Evolutionary conservation across 768 basidiomycete genomes (phyloP), one percentile per base, ranked within the genome.

Genomic region (Amyloporia xantha): DNA sequence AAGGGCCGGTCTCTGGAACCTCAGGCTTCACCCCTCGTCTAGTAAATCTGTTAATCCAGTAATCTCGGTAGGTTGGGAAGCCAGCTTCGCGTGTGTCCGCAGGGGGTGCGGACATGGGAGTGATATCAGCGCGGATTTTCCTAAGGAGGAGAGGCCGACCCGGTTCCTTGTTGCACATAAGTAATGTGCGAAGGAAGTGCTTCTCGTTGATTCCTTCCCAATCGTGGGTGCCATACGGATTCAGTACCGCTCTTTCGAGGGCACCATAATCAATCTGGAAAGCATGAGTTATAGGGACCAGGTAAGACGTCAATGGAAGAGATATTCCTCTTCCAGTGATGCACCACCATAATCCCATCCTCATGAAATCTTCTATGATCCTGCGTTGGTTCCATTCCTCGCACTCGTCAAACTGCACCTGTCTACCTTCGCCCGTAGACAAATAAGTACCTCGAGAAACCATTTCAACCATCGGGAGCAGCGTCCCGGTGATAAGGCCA

Each of bases 401-500:
- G 12, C 71, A 69, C 10, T 64, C 66, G 28, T 70, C 63, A 48
- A 82, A 73, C 15, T 52, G 47, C 5, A 84, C 58, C 4, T 54
- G 64, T 27, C 53, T 49, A 1, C 72, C 71, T 1, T 58, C 54
- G 3, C 57, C 57, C 11, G 69, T 66, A 3, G 58, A 50, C 1
- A 86, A 61, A 17, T 66, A 59, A 21, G 62, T 53, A 4, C 63
- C 71, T 39, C 66, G 63, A 52, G 67, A 53, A 30, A 56, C 60
- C 26, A 84, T 56, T 15, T 78, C 73, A 17, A 71, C 68, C 5
- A 69, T 59, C 0, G 75, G 75, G 33, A 91, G 66, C 26, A 62
- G 56, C 0, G 80, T 78, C 2, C 84, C 86, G 24, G 86, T 82
- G 19, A 92, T 69, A 23, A 93, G 68, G 1, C 81, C 90, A 17